phyloP scores from a whole-genome alignment of 176 grass and related monocot species.

The Zea luxurians region DNA sequence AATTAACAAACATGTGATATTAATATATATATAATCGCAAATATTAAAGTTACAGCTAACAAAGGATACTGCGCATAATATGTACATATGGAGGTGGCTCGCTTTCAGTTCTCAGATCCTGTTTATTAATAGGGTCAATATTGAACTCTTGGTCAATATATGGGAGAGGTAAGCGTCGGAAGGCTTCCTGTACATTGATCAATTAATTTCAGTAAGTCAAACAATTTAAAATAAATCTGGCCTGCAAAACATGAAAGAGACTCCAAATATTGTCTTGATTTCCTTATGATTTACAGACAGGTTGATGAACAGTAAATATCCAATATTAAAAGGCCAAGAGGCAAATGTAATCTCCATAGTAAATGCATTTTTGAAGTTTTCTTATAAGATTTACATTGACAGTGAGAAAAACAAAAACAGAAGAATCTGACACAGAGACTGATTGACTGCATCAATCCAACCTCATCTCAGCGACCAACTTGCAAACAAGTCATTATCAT shows the following conservation, averaged over 20 bases:
- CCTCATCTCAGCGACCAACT: neutral
- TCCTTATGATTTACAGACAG: neutral
- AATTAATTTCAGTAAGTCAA: constrained; percentile 23
- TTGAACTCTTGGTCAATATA: constrained; percentile 74
- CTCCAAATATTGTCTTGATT: neutral
- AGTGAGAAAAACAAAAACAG: constrained; percentile 18
- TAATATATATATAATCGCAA: neutral
- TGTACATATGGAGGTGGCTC: constrained; percentile 72
- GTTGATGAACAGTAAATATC: neutral
- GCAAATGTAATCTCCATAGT: constrained; percentile 6
- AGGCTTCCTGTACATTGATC: constrained; percentile 67
- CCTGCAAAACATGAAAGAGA: constrained; percentile 22
- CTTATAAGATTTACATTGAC: neutral
- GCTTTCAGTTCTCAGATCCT: constrained; percentile 46
- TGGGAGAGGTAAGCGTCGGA: constrained; percentile 75
- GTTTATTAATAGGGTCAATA: constrained; percentile 44
- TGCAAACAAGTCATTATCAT: constrained; percentile 1
- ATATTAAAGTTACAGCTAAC: neutral
- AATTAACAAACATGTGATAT: constrained; percentile 4
- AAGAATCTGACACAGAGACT: neutral
- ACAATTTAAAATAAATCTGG: constrained; percentile 24
- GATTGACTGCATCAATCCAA: neutral
- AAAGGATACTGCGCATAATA: constrained; percentile 86
- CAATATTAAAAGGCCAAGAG: neutral
- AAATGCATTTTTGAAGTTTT: constrained; percentile 2